Evolutionary conservation across 371 early-diverging fungal genomes (phyloP).

Genomic region (Mucor indicus): DNA sequence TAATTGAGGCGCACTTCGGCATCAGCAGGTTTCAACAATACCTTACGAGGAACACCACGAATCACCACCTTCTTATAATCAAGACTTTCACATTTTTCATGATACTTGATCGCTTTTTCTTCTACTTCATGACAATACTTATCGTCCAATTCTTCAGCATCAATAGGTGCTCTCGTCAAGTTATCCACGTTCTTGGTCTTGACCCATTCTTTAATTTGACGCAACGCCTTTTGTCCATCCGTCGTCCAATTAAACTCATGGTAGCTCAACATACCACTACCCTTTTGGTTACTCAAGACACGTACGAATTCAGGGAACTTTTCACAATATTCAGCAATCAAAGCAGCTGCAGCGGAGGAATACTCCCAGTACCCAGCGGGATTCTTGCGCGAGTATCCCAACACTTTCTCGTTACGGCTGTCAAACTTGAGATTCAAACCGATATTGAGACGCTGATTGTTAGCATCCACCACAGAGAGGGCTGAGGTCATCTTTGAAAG

Average conservation of each 20-base stretch:
- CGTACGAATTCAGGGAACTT: conserved; percentile 74
- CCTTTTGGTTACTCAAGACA: conserved; percentile 51
- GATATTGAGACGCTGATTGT: conserved; percentile 64
- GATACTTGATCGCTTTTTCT: conserved; percentile 34
- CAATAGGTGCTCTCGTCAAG: conserved; percentile 67
- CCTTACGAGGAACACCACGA: conserved; percentile 63
- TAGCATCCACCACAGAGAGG: conserved; percentile 60
- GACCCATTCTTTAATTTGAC: conserved; percentile 65
- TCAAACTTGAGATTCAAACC: conserved; percentile 93
- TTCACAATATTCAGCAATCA: conserved; percentile 70
- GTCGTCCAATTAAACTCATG: conserved; percentile 34
- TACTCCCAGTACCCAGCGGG: conserved; percentile 81
- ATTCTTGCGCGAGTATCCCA: conserved; percentile 81
- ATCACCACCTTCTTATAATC: conserved; percentile 54
- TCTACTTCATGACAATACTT: conserved; percentile 57
- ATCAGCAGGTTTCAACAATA: conserved; percentile 77
- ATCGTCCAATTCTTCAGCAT: conserved; percentile 65
- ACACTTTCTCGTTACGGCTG: conserved; percentile 75
- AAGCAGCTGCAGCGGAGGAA: conserved; percentile 68
- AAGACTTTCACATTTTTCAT: conserved; percentile 34
- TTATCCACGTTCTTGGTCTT: conserved; percentile 59
- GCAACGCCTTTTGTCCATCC: conserved; percentile 22
- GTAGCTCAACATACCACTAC: conserved; percentile 23
- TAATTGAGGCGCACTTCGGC: conserved; percentile 64
- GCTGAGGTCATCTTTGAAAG: conserved; percentile 85